Percentiles rank a stretch among this genome's conserved stretches.
Conservation (phyloP, 805 yeast species). For the Candida ficus region DNA sequence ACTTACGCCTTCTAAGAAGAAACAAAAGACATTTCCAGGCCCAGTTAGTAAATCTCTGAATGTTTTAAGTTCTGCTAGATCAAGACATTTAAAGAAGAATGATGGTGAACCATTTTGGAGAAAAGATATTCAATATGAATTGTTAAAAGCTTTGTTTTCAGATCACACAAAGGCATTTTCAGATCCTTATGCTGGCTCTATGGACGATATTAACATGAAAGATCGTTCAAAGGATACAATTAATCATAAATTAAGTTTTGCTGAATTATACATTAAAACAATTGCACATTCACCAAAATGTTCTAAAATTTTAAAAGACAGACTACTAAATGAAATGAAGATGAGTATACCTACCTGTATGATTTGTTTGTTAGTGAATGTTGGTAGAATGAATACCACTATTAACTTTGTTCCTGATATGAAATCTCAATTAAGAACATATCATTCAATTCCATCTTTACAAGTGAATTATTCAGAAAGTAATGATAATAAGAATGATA, state of each 20-base stretch:
- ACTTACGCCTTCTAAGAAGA: slow-evolving; percentile 1
- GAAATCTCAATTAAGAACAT: slow-evolving; percentile 89
- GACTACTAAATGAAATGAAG: slow-evolving; percentile 56
- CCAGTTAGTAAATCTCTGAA: slow-evolving; percentile 11
- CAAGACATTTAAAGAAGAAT: slow-evolving; percentile 70
- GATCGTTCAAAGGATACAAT: slow-evolving; percentile 29
- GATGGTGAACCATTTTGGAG: slow-evolving; percentile 95
- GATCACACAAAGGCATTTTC: slow-evolving; percentile 64
- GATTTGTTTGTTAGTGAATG: slow-evolving; percentile 81
- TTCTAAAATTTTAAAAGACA: slow-evolving; percentile 76
- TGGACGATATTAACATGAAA: slow-evolving; percentile 27
- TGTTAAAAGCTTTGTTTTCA: slow-evolving; percentile 58
- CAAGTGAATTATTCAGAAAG: slow-evolving; percentile 53
- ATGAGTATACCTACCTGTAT: slow-evolving; percentile 69
- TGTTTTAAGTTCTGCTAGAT: slow-evolving; percentile 26
- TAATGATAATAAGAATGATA: slow-evolving; percentile 41
- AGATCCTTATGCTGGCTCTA: slow-evolving; percentile 47
- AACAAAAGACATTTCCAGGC: slow-evolving; percentile 7
- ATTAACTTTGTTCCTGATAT: slow-evolving; percentile 91
- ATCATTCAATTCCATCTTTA: slow-evolving; percentile 87
- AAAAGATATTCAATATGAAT: slow-evolving; percentile 79
- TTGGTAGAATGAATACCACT: slow-evolving; percentile 93
- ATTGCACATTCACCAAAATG: slow-evolving; percentile 79
- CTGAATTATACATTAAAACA: slow-evolving; percentile 77
- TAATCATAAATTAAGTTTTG: slow-evolving; percentile 57